Conservation (phyloP, 306 rosid species). For the Malus fusca region DNA sequence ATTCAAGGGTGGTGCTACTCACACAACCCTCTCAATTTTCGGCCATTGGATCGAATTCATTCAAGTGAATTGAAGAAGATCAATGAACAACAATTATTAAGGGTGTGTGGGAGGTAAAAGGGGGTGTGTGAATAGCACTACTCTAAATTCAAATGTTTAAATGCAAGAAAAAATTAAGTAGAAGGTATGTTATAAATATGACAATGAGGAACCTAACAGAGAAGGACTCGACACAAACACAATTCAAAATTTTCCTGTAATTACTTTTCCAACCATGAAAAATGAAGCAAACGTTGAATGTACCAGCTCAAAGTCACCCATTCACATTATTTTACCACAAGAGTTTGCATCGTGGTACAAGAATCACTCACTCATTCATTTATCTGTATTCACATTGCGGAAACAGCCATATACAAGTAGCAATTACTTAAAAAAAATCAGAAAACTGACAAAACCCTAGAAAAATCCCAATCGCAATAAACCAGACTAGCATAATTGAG, state of each 20-base stretch:
- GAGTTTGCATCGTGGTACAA: background rate
- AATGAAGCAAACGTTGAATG: background rate
- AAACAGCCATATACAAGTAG: background rate
- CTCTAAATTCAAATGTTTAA: background rate
- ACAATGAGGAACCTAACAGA: background rate
- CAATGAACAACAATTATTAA: no score
- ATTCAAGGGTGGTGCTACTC: background rate
- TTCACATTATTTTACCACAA: background rate
- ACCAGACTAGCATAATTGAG: background rate
- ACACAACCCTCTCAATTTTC: no score
- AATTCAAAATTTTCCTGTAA: background rate
- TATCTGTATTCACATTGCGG: background rate
- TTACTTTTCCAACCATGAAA: background rate
- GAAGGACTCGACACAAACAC: background rate
- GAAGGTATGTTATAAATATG: background rate
- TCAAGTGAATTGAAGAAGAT: no score
- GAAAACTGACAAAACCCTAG: constrained; percentile 1
- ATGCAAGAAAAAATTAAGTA: background rate
- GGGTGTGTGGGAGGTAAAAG: no score
- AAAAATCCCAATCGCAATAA: constrained; percentile 3
- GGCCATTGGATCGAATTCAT: no score
- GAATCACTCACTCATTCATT: background rate
- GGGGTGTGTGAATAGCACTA: no score
- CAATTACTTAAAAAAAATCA: background rate
- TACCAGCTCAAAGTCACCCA: background rate